Percentiles rank a stretch among this genome's conserved stretches.
Evolutionary conservation across 1,139 yeast species (phyloP).

Genomic region (Kurtzmaniella quercitrusa): DNA sequence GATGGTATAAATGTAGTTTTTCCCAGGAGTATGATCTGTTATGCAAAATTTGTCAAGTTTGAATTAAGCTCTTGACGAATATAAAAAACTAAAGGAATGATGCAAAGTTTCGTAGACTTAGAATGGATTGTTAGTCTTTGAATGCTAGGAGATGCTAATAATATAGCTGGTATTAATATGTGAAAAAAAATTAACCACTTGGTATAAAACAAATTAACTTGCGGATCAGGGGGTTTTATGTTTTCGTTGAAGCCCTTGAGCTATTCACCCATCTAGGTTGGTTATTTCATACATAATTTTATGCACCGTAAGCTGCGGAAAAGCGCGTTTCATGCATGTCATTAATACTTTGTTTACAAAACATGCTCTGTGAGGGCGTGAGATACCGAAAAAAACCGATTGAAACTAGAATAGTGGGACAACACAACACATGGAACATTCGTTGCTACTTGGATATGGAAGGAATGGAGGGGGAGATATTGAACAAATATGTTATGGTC

Average conservation of each 20-base stretch:
- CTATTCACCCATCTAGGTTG: conserved; percentile 1
- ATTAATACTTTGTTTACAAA: conserved; percentile 5
- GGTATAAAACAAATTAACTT: neutral
- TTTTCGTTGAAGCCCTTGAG: neutral
- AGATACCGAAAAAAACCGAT: neutral
- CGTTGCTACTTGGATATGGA: no score
- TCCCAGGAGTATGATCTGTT: neutral
- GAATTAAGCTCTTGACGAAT: neutral
- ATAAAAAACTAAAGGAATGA: neutral
- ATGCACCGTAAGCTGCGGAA: conserved; percentile 1
- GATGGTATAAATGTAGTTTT: no score
- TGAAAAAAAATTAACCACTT: neutral
- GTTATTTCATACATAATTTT: conserved; percentile 4
- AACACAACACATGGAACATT: neutral
- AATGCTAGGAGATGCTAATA: no score
- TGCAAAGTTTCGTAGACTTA: neutral
- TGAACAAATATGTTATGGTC: no score
- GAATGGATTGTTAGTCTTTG: no score
- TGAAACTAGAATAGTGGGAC: neutral
- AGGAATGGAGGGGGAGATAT: no score
- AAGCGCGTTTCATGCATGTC: conserved; percentile 6
- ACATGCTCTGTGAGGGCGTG: neutral
- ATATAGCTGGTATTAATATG: no score
- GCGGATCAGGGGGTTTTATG: neutral
- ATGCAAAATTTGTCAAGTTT: neutral